Evolutionary conservation across 495 filamentous ascomycete genomes (phyloP).

Genomic region (Cercophora newfieldiana): DNA sequence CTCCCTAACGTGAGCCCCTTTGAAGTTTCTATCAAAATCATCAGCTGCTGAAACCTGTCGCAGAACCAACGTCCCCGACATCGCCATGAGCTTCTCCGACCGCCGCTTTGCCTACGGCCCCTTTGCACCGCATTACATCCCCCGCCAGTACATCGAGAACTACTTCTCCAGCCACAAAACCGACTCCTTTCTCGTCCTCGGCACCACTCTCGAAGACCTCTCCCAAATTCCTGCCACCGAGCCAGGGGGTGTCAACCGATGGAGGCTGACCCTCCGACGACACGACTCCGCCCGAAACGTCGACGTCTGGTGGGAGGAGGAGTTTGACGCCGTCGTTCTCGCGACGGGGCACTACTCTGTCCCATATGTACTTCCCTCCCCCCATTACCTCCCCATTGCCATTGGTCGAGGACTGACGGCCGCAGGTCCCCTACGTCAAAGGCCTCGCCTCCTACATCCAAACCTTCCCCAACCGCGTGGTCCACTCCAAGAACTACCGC

Average conservation of each 20-base stretch:
- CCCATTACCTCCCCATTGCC: not conserved
- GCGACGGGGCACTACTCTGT: constrained; percentile 55
- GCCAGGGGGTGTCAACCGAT: constrained; percentile 28
- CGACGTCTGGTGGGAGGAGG: constrained; percentile 51
- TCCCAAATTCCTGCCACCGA: constrained; percentile 25
- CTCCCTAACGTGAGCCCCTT: constrained; percentile 43
- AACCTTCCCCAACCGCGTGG: constrained; percentile 40
- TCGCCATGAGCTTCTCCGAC: constrained; percentile 55
- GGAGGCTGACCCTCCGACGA: constrained; percentile 47
- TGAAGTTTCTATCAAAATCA: not conserved
- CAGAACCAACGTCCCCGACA: constrained; percentile 52
- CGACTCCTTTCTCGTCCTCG: constrained; percentile 41
- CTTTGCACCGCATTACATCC: constrained; percentile 50
- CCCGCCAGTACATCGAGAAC: constrained; percentile 49
- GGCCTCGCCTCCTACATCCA: constrained; percentile 42
- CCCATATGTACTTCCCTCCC: constrained; percentile 41
- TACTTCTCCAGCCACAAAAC: constrained; percentile 47
- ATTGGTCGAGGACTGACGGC: not conserved
- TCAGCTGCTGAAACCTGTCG: not conserved
- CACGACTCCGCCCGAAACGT: constrained; percentile 40
- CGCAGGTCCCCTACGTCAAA: constrained; percentile 43
- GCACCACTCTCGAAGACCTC: constrained; percentile 52
- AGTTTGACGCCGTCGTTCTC: constrained; percentile 51
- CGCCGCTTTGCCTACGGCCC: constrained; percentile 50
- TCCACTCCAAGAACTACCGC: constrained; percentile 51